Evolutionary conservation across 352 stramenopile species (phyloP).

Genomic region (Globisporangium megalacanthum): DNA sequence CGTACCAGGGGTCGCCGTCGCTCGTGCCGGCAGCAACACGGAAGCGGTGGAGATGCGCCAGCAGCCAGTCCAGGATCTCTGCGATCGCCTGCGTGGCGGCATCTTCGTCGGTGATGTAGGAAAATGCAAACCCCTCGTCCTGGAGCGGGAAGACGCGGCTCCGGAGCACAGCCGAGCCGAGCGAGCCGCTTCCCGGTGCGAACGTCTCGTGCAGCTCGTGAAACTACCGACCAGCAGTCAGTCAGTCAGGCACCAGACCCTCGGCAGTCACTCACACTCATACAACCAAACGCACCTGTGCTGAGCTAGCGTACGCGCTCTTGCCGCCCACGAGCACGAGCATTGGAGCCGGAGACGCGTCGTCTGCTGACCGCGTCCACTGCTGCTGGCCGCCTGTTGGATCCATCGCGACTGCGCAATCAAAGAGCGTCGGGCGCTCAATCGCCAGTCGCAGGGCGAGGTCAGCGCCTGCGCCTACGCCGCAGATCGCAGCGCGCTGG

Average conservation of each 20-base stretch:
- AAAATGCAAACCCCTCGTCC: slow-evolving; percentile 78
- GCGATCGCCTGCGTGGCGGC: slow-evolving; percentile 80
- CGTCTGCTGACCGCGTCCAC: slow-evolving; percentile 17
- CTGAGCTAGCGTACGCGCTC: slow-evolving; percentile 53
- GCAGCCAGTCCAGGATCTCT: slow-evolving; percentile 82
- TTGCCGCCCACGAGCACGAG: slow-evolving; percentile 65
- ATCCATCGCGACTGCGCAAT: slow-evolving; percentile 71
- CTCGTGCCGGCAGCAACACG: slow-evolving; percentile 66
- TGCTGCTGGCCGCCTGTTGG: slow-evolving; percentile 38
- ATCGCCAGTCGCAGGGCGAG: slow-evolving; percentile 60
- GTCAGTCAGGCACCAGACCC: no score
- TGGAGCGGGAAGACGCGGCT: slow-evolving; percentile 64
- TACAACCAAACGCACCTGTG: slow-evolving; percentile 34
- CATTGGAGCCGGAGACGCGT: slow-evolving; percentile 22
- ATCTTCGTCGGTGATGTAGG: slow-evolving; percentile 88
- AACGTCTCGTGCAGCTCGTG: slow-evolving; percentile 42
- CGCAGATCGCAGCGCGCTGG: slow-evolving; percentile 65
- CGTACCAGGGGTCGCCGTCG: slow-evolving; percentile 64
- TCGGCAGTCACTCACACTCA: no score
- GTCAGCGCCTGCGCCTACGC: slow-evolving; percentile 62
- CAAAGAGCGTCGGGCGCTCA: slow-evolving; percentile 28
- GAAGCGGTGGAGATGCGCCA: slow-evolving; percentile 81
- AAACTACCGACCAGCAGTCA: slow-evolving; percentile 23
- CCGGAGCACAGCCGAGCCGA: slow-evolving; percentile 25
- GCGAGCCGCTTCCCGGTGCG: slow-evolving; percentile 13